Evolutionary conservation across 306 rosid genomes (phyloP), one percentile per base, ranked within the genome.

Genomic region (Mucuna pruriens): DNA sequence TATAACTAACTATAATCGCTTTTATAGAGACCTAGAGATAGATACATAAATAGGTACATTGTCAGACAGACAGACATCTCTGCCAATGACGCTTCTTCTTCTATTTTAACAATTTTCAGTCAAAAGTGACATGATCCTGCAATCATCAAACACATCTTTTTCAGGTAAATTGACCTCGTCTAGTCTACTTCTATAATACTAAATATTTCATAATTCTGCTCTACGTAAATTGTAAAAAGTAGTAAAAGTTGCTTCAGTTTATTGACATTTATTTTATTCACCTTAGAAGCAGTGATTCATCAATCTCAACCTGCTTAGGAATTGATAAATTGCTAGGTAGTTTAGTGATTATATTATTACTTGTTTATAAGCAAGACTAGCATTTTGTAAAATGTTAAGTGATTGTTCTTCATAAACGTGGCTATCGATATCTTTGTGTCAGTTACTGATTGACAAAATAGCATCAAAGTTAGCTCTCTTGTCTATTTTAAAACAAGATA

Each of bases 41-140:
- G 66, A 9, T 36, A n/a, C 52, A 51, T 45, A 36, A 7, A 51
- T 55, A 40, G 66, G 13, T 36, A n/a, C 52, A 51, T 45, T 38
- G 44, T 45, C 67, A 75, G 48, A 80, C 72, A 34, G 44, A 36
- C 67, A 75, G 48, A 80, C 72, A 34, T 44, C 57, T 44, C 45
- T 61, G n/a, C 76, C 31, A 72, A 44, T 65, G 40, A 64, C 29
- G 11, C 46, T 39, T 38, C 17, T 54, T 39, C 29, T 29, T 42
- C 4, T 23, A 31, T 42, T 46, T 66, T 67, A 79, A 71, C 42
- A 54, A 40, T 73, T 83, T 22, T 34, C 62, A 25, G 3, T 68
- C 85, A 80, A 48, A 75, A 38, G 55, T 76, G 38, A 40, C 77
- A 77, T 77, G 77, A 58, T 83, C 84, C 67, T 65, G 38, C 83